Percentiles rank a stretch among this genome's conserved stretches.
phyloP scores from a whole-genome alignment of 73 alveolate genomes.

The Tetrahymena thermophila region DNA sequence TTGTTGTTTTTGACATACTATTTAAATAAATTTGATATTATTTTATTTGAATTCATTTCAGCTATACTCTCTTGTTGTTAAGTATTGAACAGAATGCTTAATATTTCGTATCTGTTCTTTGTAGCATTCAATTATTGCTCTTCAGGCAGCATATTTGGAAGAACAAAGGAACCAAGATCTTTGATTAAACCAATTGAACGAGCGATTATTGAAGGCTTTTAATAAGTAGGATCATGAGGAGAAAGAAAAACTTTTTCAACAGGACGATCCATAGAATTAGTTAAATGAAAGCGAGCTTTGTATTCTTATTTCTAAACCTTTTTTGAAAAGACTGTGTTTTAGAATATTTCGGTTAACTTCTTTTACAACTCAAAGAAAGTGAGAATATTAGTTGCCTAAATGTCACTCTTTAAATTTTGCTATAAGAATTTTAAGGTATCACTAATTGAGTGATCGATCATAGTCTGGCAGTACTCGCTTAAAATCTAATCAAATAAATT shows the following conservation, averaged over 20 bases:
- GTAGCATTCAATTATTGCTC: background rate
- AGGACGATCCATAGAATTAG: background rate
- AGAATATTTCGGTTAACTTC: background rate
- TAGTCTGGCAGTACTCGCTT: background rate
- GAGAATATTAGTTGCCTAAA: background rate
- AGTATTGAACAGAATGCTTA: background rate
- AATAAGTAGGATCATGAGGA: background rate
- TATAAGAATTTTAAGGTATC: background rate
- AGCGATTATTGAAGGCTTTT: background rate
- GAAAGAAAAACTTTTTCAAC: background rate
- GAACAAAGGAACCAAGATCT: background rate
- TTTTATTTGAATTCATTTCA: background rate
- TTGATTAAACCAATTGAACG: background rate
- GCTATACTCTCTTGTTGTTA: background rate
- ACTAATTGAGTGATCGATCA: background rate
- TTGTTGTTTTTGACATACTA: background rate
- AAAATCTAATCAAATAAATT: background rate
- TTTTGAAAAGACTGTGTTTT: background rate
- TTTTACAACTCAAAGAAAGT: background rate
- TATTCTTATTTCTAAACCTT: background rate
- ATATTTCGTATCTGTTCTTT: background rate
- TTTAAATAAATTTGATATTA: background rate
- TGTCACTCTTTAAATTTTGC: background rate
- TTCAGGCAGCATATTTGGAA: background rate
- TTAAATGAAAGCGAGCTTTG: background rate